These are phyloP conservation scores for Lenwebbia sp. DNA, from an alignment of 345 rosid genomes.

Conservation along the genomic window DNA sequence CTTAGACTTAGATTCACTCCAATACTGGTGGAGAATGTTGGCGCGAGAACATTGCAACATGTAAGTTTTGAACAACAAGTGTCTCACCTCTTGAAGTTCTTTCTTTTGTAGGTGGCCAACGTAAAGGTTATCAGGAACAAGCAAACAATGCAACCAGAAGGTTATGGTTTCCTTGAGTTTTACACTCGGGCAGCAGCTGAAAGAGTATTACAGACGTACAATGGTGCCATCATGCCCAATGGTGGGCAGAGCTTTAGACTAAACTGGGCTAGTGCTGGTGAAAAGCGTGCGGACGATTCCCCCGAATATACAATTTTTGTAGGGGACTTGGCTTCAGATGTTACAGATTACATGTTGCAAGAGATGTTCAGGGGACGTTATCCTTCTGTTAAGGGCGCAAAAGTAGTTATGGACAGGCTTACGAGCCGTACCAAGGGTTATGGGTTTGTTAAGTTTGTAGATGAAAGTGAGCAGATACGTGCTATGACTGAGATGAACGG, in stretches of 20 bases:
- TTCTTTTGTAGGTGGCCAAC: constrained; percentile 29
- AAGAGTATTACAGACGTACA: constrained; percentile 55
- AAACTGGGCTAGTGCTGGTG: constrained; percentile 90
- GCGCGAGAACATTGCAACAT: not conserved
- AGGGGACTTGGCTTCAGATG: constrained; percentile 94
- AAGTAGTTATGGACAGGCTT: constrained; percentile 84
- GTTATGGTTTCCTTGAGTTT: constrained; percentile 83
- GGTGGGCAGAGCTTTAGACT: constrained; percentile 67
- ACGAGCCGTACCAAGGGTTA: constrained; percentile 87
- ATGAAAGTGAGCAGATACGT: constrained; percentile 73
- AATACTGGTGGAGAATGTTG: not conserved
- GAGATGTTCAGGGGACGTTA: constrained; percentile 68
- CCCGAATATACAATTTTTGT: constrained; percentile 77
- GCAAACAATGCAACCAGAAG: constrained; percentile 63
- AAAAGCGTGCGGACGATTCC: constrained; percentile 56
- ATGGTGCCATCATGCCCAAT: constrained; percentile 63
- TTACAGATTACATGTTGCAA: constrained; percentile 72
- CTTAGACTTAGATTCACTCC: not conserved
- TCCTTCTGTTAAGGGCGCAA: constrained; percentile 72
- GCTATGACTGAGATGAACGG: constrained; percentile 96
- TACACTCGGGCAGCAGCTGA: constrained; percentile 65
- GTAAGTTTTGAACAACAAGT: not conserved
- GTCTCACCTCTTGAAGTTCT: not conserved
- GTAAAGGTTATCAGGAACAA: constrained; percentile 80
- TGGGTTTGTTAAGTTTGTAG: constrained; percentile 82